phyloP scores from a whole-genome alignment of 1,284 basidiomycete genomes.

The Takashimella koratensis region DNA sequence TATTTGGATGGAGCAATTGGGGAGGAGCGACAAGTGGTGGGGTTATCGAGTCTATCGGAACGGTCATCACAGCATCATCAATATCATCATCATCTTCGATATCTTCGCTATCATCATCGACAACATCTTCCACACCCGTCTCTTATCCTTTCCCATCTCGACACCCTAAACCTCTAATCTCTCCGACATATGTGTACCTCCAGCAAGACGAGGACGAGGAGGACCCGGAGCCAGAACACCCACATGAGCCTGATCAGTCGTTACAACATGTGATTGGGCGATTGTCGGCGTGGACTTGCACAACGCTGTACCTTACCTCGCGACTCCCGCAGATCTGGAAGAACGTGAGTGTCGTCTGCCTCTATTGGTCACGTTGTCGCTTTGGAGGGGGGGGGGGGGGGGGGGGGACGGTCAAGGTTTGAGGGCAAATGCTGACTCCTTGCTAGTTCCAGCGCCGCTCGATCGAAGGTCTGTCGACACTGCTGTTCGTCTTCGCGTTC shows the following conservation, averaged over 20 bases:
- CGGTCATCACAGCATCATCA: neutral
- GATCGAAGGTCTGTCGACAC: constrained; percentile 90
- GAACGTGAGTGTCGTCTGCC: constrained; percentile 75
- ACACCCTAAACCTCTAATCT: neutral
- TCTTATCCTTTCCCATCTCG: neutral
- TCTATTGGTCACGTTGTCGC: too few species aligned
- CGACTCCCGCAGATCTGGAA: constrained; percentile 95
- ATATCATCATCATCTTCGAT: neutral
- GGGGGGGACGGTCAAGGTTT: too few species aligned
- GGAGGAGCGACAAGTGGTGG: constrained; percentile 8
- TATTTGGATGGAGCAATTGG: constrained; percentile 25
- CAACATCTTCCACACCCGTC: constrained; percentile 7
- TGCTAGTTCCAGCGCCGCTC: constrained; percentile 79
- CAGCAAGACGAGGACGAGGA: neutral
- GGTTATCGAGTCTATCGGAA: neutral
- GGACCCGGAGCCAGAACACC: neutral
- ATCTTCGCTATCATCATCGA: neutral
- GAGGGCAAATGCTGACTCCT: too few species aligned
- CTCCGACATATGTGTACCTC: neutral
- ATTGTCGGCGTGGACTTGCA: constrained; percentile 87
- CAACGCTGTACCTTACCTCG: constrained; percentile 83
- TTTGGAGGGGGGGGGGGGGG: too few species aligned
- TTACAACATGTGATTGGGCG: constrained; percentile 67
- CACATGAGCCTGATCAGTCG: constrained; percentile 19
- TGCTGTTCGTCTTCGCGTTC: constrained; percentile 86